phyloP scores from a whole-genome alignment of 78 protist species.

The Capsaspora owczarzaki region DNA sequence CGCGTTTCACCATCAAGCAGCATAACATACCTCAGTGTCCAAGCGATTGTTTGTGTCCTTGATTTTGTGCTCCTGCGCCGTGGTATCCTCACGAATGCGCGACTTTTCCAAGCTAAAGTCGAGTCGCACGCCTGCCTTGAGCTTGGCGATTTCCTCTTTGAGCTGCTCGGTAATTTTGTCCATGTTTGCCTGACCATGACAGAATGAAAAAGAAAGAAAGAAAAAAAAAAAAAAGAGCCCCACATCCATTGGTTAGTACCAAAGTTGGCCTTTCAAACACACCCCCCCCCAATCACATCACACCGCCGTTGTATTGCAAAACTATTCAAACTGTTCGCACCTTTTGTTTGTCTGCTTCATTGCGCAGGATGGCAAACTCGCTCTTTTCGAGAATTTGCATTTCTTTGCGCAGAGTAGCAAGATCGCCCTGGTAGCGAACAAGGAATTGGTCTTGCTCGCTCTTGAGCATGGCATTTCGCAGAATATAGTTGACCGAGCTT shows the following conservation, averaged over 20 bases:
- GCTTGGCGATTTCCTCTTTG: not conserved
- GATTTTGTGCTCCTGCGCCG: not conserved
- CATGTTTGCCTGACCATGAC: not conserved
- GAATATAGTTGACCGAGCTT: not conserved
- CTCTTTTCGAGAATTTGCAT: constrained; percentile 1
- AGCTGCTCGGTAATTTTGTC: not conserved
- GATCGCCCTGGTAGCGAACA: not conserved
- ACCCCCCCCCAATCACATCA: not conserved
- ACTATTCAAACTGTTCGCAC: not conserved
- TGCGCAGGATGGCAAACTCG: not conserved
- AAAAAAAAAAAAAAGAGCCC: not conserved
- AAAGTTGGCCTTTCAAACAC: not conserved
- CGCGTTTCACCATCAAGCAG: too few species aligned
- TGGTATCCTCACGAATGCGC: not conserved
- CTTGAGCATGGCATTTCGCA: not conserved
- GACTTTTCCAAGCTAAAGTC: not conserved
- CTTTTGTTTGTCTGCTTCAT: not conserved
- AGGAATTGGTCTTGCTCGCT: not conserved
- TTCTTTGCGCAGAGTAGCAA: not conserved
- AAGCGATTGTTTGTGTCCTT: not conserved
- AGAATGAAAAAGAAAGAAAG: not conserved
- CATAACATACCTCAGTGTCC: not conserved
- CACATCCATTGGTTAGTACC: not conserved
- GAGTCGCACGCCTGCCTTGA: not conserved
- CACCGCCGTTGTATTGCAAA: not conserved